phyloP scores from a whole-genome alignment of 2,329 filamentous ascomycete genomes.

The Aspergillus fischeri region DNA sequence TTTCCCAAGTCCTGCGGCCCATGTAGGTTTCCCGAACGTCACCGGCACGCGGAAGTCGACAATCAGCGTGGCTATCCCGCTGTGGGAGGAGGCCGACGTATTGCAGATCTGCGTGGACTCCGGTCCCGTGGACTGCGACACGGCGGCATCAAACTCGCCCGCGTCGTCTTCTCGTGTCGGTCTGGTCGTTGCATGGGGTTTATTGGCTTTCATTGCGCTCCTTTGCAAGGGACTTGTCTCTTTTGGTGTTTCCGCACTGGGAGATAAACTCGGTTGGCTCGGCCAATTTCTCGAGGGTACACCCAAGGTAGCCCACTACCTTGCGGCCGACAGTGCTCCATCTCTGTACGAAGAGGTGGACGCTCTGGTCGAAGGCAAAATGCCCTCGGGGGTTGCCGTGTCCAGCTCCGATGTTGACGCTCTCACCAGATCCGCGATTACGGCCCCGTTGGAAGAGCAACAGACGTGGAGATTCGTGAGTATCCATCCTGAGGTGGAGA shows the following conservation, averaged over 20 bases:
- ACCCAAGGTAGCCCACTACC: conserved; percentile 11
- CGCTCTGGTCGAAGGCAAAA: conserved; percentile 5
- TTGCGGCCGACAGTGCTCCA: conserved; percentile 4
- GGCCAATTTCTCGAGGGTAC: conserved; percentile 4
- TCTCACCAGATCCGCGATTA: conserved; percentile 4
- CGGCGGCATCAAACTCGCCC: conserved; percentile 6
- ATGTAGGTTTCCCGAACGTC: background rate
- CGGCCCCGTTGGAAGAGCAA: conserved; percentile 2
- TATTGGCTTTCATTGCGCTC: conserved; percentile 6
- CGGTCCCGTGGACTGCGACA: background rate
- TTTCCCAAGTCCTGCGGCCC: conserved; percentile 1
- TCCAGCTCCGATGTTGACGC: background rate
- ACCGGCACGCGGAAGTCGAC: background rate
- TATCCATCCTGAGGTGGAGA: conserved; percentile 10
- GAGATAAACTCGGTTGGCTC: background rate
- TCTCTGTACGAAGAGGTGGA: conserved; percentile 8
- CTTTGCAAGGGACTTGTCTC: conserved; percentile 6
- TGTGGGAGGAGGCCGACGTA: conserved; percentile 8
- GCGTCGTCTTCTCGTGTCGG: background rate
- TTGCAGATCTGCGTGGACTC: background rate
- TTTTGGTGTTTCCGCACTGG: conserved; percentile 14
- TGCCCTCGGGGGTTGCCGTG: background rate
- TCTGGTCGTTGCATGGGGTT: conserved; percentile 1
- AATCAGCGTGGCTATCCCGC: conserved; percentile 7
- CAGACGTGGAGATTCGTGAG: conserved; percentile 1